Percentiles rank a stretch among this genome's conserved stretches.
phyloP scores from a whole-genome alignment of 306 rosid genomes.

The Mucuna pruriens region DNA sequence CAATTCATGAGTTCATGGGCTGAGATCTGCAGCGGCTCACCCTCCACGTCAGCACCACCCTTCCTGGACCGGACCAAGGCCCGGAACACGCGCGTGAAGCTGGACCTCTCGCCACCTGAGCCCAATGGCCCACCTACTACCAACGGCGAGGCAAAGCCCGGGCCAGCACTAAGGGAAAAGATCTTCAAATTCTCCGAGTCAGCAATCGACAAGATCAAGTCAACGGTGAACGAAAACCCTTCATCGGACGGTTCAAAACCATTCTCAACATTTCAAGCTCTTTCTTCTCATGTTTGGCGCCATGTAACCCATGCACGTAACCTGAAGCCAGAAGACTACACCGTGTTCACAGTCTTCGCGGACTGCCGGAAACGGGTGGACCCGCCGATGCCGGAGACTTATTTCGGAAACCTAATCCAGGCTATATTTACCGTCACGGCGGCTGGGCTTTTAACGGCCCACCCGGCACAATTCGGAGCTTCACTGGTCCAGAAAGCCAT shows the following conservation, averaged over 20 bases:
- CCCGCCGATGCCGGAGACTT: constrained; percentile 86
- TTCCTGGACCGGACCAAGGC: constrained; percentile 77
- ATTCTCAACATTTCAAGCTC: constrained; percentile 90
- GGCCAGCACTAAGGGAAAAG: constrained; percentile 59
- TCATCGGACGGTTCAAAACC: constrained; percentile 73
- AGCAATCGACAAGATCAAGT: constrained; percentile 76
- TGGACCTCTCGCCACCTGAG: constrained; percentile 67
- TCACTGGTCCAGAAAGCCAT: constrained; percentile 72
- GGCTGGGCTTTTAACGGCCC: constrained; percentile 54
- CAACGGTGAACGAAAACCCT: constrained; percentile 52
- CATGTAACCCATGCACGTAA: constrained; percentile 78
- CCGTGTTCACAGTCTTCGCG: constrained; percentile 91
- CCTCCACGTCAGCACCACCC: constrained; percentile 57
- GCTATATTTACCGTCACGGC: constrained; percentile 83
- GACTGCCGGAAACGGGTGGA: constrained; percentile 86
- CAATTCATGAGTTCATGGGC: constrained; percentile 97
- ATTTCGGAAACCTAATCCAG: constrained; percentile 92
- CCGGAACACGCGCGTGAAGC: constrained; percentile 84
- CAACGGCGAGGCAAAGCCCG: constrained; percentile 46
- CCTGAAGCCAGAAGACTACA: constrained; percentile 83
- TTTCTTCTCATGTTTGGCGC: constrained; percentile 89
- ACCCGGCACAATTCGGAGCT: constrained; percentile 74
- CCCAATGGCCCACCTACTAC: constrained; percentile 50
- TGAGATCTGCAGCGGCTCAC: constrained; percentile 64
- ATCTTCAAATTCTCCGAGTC: constrained; percentile 86